A percentile compares a stretch with the other conserved stretches of the same genome.
Evolutionary conservation across 2,329 filamentous ascomycete genomes (phyloP).

Genomic region (Alternaria hordeiaustralica): DNA sequence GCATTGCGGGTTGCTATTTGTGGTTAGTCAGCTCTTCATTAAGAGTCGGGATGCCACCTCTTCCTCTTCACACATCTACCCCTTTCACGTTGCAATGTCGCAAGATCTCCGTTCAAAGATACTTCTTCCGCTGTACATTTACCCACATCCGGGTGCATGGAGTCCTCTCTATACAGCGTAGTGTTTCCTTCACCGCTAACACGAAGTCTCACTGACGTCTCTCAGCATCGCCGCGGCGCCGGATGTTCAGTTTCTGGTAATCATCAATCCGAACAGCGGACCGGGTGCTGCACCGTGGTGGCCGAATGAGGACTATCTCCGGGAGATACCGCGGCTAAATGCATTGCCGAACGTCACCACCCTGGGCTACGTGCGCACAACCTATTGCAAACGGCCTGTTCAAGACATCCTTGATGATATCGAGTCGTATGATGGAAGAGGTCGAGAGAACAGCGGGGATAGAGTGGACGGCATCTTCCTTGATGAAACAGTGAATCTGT

Average conservation of each 20-base stretch:
- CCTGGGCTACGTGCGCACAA: conserved; percentile 59
- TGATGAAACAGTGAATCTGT: conserved; percentile 55
- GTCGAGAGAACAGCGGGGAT: conserved; percentile 37
- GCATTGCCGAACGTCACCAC: conserved; percentile 55
- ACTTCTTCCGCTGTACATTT: conserved; percentile 59
- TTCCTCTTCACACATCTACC: not conserved
- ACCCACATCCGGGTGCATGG: conserved; percentile 56
- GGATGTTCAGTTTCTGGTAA: conserved; percentile 56
- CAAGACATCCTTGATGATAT: conserved; percentile 49
- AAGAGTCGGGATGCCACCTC: not conserved
- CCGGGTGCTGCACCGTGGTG: conserved; percentile 54
- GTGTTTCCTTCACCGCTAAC: not conserved
- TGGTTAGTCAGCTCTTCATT: conserved; percentile 8
- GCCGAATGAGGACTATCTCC: conserved; percentile 56
- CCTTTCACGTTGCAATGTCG: not conserved
- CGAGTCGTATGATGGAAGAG: conserved; percentile 55
- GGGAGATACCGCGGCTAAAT: conserved; percentile 52
- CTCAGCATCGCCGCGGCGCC: conserved; percentile 39
- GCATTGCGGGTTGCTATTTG: not conserved
- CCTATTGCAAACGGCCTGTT: conserved; percentile 50
- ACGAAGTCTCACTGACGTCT: not conserved
- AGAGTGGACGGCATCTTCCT: conserved; percentile 59
- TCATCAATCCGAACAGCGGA: conserved; percentile 57
- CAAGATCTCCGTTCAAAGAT: conserved; percentile 36
- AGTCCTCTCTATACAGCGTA: conserved; percentile 56